phyloP scores from a whole-genome alignment of 164 flowering plant species.

The Vitis rupestris region DNA sequence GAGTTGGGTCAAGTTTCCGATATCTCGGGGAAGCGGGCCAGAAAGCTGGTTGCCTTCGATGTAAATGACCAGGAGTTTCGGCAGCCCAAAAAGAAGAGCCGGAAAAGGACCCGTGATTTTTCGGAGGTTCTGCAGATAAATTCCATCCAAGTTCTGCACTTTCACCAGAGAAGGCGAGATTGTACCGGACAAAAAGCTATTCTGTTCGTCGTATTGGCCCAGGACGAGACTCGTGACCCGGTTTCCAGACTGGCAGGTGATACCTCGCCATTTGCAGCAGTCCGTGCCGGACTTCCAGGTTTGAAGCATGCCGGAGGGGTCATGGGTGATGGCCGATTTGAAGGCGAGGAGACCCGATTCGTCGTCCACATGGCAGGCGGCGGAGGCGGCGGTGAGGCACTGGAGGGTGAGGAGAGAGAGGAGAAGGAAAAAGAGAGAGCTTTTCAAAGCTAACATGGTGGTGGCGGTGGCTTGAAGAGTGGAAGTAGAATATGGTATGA shows the following conservation, averaged over 20 bases:
- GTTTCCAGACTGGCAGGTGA: slow-evolving; percentile 32
- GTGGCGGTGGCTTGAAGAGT: too few relatives aligned
- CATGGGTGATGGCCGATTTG: slow-evolving; percentile 54
- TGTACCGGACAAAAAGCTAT: slow-evolving; percentile 44
- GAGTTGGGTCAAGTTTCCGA: slow-evolving; percentile 44
- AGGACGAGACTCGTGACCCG: slow-evolving; percentile 48
- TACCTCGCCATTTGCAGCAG: slow-evolving; percentile 68
- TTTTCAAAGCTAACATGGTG: too few relatives aligned
- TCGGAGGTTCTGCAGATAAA: slow-evolving; percentile 42
- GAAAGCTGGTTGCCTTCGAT: slow-evolving; percentile 54
- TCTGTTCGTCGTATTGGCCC: slow-evolving; percentile 36
- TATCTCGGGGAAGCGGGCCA: slow-evolving; percentile 39
- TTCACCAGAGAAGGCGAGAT: slow-evolving; percentile 56
- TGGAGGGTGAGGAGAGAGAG: neutral
- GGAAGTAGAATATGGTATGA: too few relatives aligned
- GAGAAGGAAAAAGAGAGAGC: slow-evolving; percentile 7
- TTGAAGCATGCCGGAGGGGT: slow-evolving; percentile 56
- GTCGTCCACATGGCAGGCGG: slow-evolving; percentile 60
- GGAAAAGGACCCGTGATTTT: slow-evolving; percentile 63
- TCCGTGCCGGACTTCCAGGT: slow-evolving; percentile 63
- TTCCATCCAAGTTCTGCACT: slow-evolving; percentile 30
- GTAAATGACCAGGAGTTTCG: slow-evolving; percentile 41
- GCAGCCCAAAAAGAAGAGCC: slow-evolving; percentile 34
- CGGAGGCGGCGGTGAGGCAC: slow-evolving; percentile 15
- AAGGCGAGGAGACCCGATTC: slow-evolving; percentile 52